Conservation (phyloP, 176 grass and related monocot species). For the Oryza meyeriana region DNA sequence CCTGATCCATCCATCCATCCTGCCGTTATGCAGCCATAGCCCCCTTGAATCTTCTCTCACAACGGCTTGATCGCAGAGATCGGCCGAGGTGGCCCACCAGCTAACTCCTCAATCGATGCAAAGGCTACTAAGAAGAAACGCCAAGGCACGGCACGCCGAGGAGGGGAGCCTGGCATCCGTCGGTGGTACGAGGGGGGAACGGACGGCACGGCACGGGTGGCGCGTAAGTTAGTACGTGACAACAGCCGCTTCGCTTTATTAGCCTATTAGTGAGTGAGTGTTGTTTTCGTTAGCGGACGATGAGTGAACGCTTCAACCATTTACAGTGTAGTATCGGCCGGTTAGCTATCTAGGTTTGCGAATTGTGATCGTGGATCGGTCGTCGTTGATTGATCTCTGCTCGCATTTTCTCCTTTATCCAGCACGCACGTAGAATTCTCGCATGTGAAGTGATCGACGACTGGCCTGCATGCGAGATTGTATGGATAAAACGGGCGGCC, state of each 20-base stretch:
- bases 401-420: not conserved
- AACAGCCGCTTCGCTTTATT: not conserved
- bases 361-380: not conserved
- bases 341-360: not conserved
- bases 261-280: not conserved
- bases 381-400: not conserved
- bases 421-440: not conserved
- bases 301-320: conserved; percentile 22
- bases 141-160: not conserved
- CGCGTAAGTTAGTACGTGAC: not conserved
- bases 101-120: not conserved
- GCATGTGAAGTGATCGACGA: not conserved
- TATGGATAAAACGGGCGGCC: not conserved
- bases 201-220: conserved; percentile 25
- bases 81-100: not conserved
- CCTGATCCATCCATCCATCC: not conserved
- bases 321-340: not conserved
- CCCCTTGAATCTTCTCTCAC: not conserved
- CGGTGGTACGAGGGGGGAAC: not conserved
- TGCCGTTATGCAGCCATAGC: not conserved
- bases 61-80: not conserved
- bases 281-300: not conserved
- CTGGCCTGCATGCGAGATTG: not conserved
- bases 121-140: not conserved
- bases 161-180: not conserved